These are phyloP conservation scores for Prillingera fragicola DNA, from an alignment of 1,284 basidiomycete genomes.

Conservation along the genomic window DNA sequence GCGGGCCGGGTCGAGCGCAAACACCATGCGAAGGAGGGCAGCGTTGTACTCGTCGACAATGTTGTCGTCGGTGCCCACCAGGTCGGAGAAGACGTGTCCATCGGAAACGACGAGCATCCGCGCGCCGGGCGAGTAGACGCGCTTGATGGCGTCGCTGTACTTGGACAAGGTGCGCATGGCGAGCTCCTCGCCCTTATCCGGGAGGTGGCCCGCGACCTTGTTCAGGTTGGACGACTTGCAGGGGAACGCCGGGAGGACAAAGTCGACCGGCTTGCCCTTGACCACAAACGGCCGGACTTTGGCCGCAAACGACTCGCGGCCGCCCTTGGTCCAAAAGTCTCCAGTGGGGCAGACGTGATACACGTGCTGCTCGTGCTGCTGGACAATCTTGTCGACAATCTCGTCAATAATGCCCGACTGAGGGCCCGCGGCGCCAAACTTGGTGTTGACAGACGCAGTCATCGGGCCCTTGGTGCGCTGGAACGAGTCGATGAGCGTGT, in stretches of 20 bases:
- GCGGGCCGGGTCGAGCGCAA: neutral
- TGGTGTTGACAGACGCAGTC: no score
- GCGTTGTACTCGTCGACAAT: constrained; percentile 3
- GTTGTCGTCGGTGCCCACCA: constrained; percentile 3
- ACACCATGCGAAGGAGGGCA: neutral
- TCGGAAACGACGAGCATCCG: constrained; percentile 1
- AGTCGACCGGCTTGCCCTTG: neutral
- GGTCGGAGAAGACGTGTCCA: constrained; percentile 4
- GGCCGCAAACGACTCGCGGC: no score
- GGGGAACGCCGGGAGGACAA: constrained; percentile 3
- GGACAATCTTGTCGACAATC: no score
- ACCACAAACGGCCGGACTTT: neutral
- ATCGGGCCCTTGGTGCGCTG: no score
- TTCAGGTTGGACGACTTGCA: constrained; percentile 3
- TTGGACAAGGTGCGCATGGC: neutral
- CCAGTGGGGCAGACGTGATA: no score
- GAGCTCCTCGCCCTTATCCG: constrained; percentile 7
- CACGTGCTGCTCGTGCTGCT: no score
- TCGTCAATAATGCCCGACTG: no score
- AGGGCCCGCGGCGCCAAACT: no score
- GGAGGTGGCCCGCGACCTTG: neutral
- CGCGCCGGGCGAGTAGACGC: neutral
- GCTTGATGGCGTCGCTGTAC: neutral
- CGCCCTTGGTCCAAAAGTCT: no score
- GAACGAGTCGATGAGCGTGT: no score